Evolutionary conservation across 176 grass and related monocot genomes (phyloP), one percentile per base, ranked within the genome.

Genomic region (Zoysia pacifica): DNA sequence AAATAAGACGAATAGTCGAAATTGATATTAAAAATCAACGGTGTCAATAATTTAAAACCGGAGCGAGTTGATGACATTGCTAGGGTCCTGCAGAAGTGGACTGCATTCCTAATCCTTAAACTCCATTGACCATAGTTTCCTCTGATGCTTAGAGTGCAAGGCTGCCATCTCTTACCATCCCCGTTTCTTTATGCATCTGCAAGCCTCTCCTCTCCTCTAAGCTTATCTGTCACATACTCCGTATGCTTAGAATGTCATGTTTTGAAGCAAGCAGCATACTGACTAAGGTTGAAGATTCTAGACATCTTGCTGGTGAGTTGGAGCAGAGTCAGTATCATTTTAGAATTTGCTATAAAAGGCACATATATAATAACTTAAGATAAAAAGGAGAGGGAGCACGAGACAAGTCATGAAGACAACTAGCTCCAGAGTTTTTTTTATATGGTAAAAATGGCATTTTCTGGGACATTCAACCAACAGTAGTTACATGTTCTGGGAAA

Each of bases 41-140:
- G 28, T 28, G 0, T 28, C 28, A 28, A 28, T 28, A 28, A 28
- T 28, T 28, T 28, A 28, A 28, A 28, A 28, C 28, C 28, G 0
- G 28, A 28, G 28, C 0, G 28, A 28, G 75, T 65, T 37, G 52
- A 69, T 72, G 79, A 36, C 70, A 69, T 72, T 81, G n/a, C 70
- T 48, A 18, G 81, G 65, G 79, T 83, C 80, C 58, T 69, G 74
- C 73, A 77, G 83, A 89, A 87, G 77, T 74, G 67, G 87, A 94
- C 83, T 74, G 84, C 63, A 65, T 94, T 90, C 93, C 89, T 87
- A 95, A 90, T 74, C 73, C 64, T 75, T 64, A 64, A 78, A 83
- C 84, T 74, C 62, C 74, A 64, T 94, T 91, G 83, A 88, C 83
- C 55, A 69, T 20, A 4, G 37, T 63, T 56, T 19, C 54, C 48